These are phyloP conservation scores for Ephemerocybe angulata DNA, from an alignment of 768 basidiomycete species.

Conservation along the genomic window DNA sequence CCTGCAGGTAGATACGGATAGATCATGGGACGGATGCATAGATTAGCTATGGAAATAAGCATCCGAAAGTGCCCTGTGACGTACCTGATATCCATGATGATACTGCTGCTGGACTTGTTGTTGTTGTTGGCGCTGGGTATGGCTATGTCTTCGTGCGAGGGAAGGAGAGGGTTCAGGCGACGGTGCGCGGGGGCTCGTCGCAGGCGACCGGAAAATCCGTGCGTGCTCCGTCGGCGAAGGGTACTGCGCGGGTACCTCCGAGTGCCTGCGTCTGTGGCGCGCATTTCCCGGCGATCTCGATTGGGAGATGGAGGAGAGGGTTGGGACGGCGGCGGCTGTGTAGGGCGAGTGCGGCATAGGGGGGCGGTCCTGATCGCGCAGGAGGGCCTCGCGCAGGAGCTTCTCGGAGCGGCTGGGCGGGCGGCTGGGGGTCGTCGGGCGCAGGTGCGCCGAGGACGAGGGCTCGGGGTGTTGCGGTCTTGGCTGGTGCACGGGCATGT, in stretches of 20 bases:
- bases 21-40: no score
- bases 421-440: conserved; percentile 5
- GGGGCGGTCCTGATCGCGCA: conserved; percentile 10
- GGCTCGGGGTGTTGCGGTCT: neutral
- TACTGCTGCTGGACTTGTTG: neutral
- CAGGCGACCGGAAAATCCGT: conserved; percentile 12
- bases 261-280: conserved; percentile 5
- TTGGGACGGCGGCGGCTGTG: neutral
- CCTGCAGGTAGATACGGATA: no score
- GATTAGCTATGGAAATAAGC: no score
- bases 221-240: neutral
- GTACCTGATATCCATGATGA: neutral
- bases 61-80: no score
- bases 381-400: conserved; percentile 14
- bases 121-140: neutral
- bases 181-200: conserved; percentile 5
- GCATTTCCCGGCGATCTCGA: neutral
- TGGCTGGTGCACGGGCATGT: conserved; percentile 4
- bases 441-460: neutral
- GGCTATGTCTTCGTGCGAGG: conserved; percentile 1
- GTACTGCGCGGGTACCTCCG: conserved; percentile 2
- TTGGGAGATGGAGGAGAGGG: neutral
- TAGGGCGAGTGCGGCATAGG: conserved; percentile 1
- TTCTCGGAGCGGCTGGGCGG: conserved; percentile 15
- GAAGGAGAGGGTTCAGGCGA: conserved; percentile 5